Evolutionary conservation across 139 green algal species (phyloP), one percentile per base, ranked within the genome.

Genomic region (Chlorella sp.): DNA sequence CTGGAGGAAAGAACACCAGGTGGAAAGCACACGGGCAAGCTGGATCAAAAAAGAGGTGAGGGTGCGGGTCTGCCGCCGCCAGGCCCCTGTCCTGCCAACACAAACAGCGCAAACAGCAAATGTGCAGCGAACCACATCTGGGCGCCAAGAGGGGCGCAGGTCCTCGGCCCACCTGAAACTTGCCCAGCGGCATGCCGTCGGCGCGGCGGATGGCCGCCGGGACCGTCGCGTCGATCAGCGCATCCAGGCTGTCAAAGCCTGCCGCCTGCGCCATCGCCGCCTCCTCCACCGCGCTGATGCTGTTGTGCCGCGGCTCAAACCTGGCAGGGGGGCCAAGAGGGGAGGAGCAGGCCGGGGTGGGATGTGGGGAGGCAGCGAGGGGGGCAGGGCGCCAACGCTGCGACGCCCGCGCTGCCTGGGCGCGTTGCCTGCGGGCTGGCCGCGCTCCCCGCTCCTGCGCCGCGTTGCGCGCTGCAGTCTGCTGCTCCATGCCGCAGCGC

Each of bases 221-320:
- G 61, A 99, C 96, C 3, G 96, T 99, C 6, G 94, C 95, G 29
- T 97, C 89, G 36, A 99, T 93, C 25, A 99, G 86, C 4, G 83
- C 92, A 35, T 97, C 90, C 61, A 99, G 68, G 59, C 71, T 90
- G 5, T 85, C 46, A 81, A 98, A 99, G 38, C 94, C 94, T 25
- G 86, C 91, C 2, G 79, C 61, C 67, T 87, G 72, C 6, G 94
- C 89, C 96, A 99, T 99, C 12, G 88, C 86, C 17, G 89, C 59
- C 35, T 91, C 73, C 73, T 99, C 95, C 5, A 77, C 85, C 1
- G 86, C 35, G 0, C 76, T 92, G 61, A 89, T 89, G 79, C 89
- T 97, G 92, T 98, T 99, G 83, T 99, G 96, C 42, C 96, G 87
- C 2, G 94, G 94, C 38, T 88, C 91, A 86, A 99, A 99, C 36